Conservation (phyloP, 441 rosid species). For the Pelargonium australe region DNA sequence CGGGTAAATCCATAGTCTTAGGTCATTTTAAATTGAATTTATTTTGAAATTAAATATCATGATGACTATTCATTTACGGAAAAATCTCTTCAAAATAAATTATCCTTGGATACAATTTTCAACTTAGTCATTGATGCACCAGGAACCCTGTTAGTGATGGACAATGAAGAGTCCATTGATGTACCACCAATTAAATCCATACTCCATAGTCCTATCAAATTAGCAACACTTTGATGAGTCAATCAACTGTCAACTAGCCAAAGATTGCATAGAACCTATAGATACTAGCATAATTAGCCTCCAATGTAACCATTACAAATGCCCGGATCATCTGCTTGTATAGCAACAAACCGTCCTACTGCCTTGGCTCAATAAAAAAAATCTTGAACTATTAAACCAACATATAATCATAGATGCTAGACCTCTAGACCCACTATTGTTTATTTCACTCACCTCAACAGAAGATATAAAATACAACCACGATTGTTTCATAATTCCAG, state of each 20-base stretch:
- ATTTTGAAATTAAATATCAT: too few species aligned
- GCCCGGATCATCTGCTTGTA: not conserved
- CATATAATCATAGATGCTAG: not conserved
- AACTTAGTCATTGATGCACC: too few species aligned
- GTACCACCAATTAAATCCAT: not conserved
- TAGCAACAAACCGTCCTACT: not conserved
- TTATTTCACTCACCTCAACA: too few species aligned
- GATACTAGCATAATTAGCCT: not conserved
- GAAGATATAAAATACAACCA: not conserved
- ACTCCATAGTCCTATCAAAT: not conserved
- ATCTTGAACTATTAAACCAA: not conserved
- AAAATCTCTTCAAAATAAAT: too few species aligned
- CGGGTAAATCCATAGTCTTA: too few species aligned
- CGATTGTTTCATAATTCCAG: not conserved
- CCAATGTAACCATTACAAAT: not conserved
- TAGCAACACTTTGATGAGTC: not conserved
- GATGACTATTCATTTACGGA: too few species aligned
- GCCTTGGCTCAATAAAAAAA: not conserved
- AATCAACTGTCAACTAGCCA: not conserved
- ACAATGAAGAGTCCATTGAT: not conserved
- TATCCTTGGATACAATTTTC: too few species aligned
- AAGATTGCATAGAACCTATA: not conserved
- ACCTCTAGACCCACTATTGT: not conserved
- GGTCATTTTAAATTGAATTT: too few species aligned
- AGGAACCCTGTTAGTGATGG: too few species aligned